phyloP scores from a whole-genome alignment of 1,284 basidiomycete species.

The Inonotus obliquus region DNA sequence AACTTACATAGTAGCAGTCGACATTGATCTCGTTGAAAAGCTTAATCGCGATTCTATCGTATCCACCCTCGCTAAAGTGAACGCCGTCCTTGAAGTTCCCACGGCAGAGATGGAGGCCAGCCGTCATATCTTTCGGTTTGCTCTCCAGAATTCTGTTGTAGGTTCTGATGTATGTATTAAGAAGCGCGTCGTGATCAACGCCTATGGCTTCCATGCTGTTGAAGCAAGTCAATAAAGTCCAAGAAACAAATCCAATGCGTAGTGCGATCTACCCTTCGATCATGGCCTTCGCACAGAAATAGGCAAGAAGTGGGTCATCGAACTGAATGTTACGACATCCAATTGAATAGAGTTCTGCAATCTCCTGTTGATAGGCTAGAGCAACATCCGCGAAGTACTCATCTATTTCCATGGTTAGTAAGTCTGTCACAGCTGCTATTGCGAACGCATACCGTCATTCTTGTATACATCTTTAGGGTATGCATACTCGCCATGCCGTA shows the following conservation, averaged over 20 bases:
- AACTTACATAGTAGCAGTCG: slow-evolving; percentile 65
- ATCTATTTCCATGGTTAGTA: slow-evolving; percentile 31
- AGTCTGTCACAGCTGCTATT: slow-evolving; percentile 2
- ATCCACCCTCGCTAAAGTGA: slow-evolving; percentile 71
- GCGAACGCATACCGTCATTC: slow-evolving; percentile 44
- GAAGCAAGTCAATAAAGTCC: not conserved
- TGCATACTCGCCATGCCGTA: slow-evolving; percentile 59
- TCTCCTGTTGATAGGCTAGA: slow-evolving; percentile 64
- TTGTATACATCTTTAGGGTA: slow-evolving; percentile 58
- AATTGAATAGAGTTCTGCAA: slow-evolving; percentile 64
- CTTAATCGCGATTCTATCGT: slow-evolving; percentile 68
- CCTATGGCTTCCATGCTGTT: slow-evolving; percentile 49
- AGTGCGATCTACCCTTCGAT: slow-evolving; percentile 36
- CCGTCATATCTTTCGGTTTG: slow-evolving; percentile 58
- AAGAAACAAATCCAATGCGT: not conserved
- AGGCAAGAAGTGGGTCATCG: slow-evolving; percentile 68
- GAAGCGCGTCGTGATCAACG: slow-evolving; percentile 55
- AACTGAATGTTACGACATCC: slow-evolving; percentile 77
- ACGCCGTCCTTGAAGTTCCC: slow-evolving; percentile 72
- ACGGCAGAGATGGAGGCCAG: slow-evolving; percentile 74
- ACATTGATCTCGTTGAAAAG: slow-evolving; percentile 72
- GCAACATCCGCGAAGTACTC: slow-evolving; percentile 74
- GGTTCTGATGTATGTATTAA: slow-evolving; percentile 64
- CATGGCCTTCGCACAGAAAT: slow-evolving; percentile 62
- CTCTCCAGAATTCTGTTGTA: slow-evolving; percentile 63